phyloP scores from a whole-genome alignment of 768 basidiomycete genomes.

The Russula earlei region DNA sequence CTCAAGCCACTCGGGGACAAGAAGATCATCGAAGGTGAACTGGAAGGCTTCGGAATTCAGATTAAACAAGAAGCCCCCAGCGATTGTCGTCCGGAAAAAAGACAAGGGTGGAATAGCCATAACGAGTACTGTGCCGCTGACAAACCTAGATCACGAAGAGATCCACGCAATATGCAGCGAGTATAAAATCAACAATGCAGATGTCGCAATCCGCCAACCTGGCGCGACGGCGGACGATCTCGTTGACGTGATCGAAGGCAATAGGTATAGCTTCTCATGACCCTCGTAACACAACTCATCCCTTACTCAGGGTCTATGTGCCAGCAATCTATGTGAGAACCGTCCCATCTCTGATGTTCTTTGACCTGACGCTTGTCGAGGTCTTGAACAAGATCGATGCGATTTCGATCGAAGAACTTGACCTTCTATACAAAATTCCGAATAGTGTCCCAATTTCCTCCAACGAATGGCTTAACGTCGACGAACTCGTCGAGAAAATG shows the following conservation, averaged over 20 bases:
- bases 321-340: constrained; percentile 76
- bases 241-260: constrained; percentile 96
- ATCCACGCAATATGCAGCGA: constrained; percentile 93
- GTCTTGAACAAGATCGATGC: constrained; percentile 95
- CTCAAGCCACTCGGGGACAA: constrained; percentile 97
- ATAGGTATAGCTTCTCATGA: constrained; percentile 43
- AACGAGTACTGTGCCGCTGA: constrained; percentile 93
- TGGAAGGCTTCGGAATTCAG: constrained; percentile 99
- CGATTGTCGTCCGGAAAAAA: constrained; percentile 73
- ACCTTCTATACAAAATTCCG: constrained; percentile 92
- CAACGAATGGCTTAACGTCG: constrained; percentile 91
- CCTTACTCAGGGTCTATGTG: constrained; percentile 65
- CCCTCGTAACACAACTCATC: not conserved
- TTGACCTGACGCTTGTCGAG: constrained; percentile 27
- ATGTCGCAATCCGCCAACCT: constrained; percentile 88
- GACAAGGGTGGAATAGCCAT: constrained; percentile 92
- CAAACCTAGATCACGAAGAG: constrained; percentile 91
- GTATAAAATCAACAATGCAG: constrained; percentile 82
- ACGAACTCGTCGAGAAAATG: constrained; percentile 89
- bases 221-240: constrained; percentile 91
- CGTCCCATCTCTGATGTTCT: not conserved
- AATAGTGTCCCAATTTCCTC: constrained; percentile 93
- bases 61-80: constrained; percentile 89
- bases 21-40: constrained; percentile 78
- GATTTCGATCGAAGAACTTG: constrained; percentile 96